These are phyloP conservation scores for Elaeis oleifera DNA, from an alignment of 202 grass and related monocot genomes.

Conservation along the genomic window DNA sequence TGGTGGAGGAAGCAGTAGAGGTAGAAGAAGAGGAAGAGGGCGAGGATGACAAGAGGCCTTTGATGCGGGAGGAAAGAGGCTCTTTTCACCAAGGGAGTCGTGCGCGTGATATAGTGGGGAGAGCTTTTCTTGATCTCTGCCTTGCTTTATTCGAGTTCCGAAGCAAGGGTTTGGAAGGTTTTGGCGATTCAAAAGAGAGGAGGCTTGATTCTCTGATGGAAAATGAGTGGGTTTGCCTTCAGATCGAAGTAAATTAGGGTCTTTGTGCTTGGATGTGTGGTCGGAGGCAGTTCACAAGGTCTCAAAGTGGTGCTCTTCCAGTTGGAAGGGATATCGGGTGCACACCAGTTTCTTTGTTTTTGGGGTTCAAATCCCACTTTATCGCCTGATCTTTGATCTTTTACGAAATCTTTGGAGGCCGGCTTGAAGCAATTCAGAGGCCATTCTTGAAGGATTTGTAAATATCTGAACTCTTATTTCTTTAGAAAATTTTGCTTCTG, in stretches of 20 bases:
- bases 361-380: not conserved
- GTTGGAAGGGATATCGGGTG: too few relatives aligned
- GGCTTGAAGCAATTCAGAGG: too few relatives aligned
- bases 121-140: not conserved
- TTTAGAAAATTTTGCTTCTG: not conserved
- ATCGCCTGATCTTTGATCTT: not conserved
- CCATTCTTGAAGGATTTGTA: not conserved
- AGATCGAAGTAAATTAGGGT: too few relatives aligned
- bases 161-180: not conserved
- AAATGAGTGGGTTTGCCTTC: too few relatives aligned
- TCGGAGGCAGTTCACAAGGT: too few relatives aligned
- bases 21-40: too few relatives aligned
- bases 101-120: not conserved
- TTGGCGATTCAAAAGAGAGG: too few relatives aligned
- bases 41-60: not conserved
- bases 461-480: not conserved
- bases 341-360: not conserved
- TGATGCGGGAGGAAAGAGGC: not conserved
- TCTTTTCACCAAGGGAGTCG: conserved; percentile 1
- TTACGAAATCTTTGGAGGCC: not conserved
- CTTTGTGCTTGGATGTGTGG: too few relatives aligned
- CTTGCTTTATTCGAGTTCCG: not conserved
- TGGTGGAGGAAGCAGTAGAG: too few relatives aligned
- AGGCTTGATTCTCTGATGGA: too few relatives aligned
- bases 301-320: too few relatives aligned